Conservation (phyloP, 768 basidiomycete species). For the Fomitopsis serialis region DNA sequence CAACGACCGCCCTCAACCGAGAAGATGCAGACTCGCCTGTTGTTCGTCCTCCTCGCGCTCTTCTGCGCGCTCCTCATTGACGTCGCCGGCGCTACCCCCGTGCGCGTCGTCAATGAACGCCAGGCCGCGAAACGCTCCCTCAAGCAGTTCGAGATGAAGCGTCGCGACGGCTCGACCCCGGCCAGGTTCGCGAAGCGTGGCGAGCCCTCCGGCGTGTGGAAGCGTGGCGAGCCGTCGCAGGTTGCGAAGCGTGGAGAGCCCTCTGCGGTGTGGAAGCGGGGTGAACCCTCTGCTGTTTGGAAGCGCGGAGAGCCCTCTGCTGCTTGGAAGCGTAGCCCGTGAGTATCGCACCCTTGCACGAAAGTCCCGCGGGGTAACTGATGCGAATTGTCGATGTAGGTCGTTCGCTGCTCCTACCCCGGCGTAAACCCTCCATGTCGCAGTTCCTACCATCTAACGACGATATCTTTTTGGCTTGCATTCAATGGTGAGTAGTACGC, state of each 20-base stretch:
- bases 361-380: too few species aligned
- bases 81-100: background rate
- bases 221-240: background rate
- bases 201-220: background rate
- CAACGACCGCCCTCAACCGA: too few species aligned
- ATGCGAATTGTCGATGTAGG: too few species aligned
- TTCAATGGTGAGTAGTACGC: too few species aligned
- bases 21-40: background rate
- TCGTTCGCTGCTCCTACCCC: too few species aligned
- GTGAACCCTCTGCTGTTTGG: too few species aligned
- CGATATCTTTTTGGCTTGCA: too few species aligned
- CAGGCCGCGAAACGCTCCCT: background rate
- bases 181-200: background rate
- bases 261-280: background rate
- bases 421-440: too few species aligned
- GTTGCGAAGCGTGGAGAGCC: background rate
- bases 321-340: too few species aligned
- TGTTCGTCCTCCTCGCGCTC: background rate
- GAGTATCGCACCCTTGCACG: too few species aligned
- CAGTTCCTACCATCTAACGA: too few species aligned
- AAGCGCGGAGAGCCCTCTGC: background rate
- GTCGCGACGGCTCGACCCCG: background rate
- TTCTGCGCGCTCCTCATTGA: background rate
- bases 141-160: constrained; percentile 3
- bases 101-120: too few species aligned